Evolutionary conservation across 2,329 filamentous ascomycete genomes (phyloP).

Genomic region (Aspergillus quadricinctus): DNA sequence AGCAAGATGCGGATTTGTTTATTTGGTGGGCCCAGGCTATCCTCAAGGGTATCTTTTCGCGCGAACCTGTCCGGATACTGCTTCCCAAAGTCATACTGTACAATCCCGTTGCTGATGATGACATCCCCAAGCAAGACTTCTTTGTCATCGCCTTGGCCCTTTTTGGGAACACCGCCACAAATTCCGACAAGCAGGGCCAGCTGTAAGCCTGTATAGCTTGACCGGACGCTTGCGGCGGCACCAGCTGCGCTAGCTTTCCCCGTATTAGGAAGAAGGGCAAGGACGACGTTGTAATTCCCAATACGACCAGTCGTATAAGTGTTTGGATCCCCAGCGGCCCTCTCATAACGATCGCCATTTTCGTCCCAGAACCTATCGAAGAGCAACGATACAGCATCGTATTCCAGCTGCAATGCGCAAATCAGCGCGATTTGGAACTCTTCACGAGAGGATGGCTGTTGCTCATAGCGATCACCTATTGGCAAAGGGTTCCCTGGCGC

Average conservation of each 20-base stretch:
- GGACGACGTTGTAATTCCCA: conserved; percentile 7
- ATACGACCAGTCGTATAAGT: conserved; percentile 6
- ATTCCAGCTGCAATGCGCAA: no score
- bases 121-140: conserved; percentile 28
- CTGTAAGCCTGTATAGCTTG: neutral
- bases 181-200: conserved; percentile 5
- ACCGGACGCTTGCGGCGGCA: conserved; percentile 1
- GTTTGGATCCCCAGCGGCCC: conserved; percentile 2
- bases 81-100: conserved; percentile 26
- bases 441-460: conserved; percentile 1
- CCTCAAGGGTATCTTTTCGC: conserved; percentile 6
- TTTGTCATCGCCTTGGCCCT: no score
- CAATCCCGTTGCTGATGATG: conserved; percentile 21
- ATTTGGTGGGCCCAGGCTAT: neutral
- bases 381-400: neutral
- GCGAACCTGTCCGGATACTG: conserved; percentile 19
- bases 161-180: conserved; percentile 2
- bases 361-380: conserved; percentile 4
- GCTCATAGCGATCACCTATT: no score
- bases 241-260: conserved; percentile 5
- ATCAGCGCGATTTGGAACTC: conserved; percentile 2
- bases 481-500: no score
- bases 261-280: conserved; percentile 6
- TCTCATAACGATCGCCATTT: neutral
- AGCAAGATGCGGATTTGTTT: conserved; percentile 5